A percentile compares a stretch with the other conserved stretches of the same genome.
These are phyloP conservation scores for Leucosporidium creatinivorum DNA, from an alignment of 768 basidiomycete species.

Conservation along the genomic window DNA sequence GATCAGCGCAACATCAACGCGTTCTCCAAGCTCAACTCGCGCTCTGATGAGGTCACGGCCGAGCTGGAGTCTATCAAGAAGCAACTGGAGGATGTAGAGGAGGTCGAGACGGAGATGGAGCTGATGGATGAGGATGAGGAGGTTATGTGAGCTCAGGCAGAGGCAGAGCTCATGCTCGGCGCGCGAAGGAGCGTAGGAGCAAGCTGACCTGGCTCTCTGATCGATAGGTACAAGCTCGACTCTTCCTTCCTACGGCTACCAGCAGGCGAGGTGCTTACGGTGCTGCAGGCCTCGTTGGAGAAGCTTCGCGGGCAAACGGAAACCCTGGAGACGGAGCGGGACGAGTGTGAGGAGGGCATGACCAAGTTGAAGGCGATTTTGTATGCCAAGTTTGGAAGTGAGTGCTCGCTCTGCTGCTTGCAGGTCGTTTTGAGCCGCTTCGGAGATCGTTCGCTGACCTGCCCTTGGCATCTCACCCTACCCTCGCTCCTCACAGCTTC, in stretches of 20 bases:
- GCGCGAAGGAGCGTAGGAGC: background rate
- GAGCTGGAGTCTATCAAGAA: constrained; percentile 39
- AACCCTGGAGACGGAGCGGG: constrained; percentile 17
- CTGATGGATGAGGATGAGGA: constrained; percentile 41
- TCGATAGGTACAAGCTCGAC: constrained; percentile 43
- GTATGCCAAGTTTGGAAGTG: constrained; percentile 33
- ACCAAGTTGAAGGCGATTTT: constrained; percentile 22
- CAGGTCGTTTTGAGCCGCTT: no score
- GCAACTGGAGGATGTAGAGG: constrained; percentile 44
- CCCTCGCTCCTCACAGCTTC: constrained; percentile 4
- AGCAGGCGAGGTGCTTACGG: constrained; percentile 36
- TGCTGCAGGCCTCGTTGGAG: constrained; percentile 10
- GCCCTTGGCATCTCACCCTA: background rate
- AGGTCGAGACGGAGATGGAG: constrained; percentile 44
- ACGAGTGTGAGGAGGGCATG: constrained; percentile 13
- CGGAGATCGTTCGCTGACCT: background rate
- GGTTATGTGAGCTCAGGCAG: constrained; percentile 34
- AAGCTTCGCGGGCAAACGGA: constrained; percentile 8
- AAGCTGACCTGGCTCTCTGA: background rate
- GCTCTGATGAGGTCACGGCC: constrained; percentile 42
- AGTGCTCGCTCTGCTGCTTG: background rate
- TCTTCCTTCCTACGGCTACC: constrained; percentile 44
- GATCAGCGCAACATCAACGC: constrained; percentile 45
- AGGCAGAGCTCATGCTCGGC: background rate
- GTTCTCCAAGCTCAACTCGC: constrained; percentile 44